Evolutionary conservation across 768 basidiomycete species (phyloP), one percentile per base, ranked within the genome.

Genomic region (Boletus subparvulus): DNA sequence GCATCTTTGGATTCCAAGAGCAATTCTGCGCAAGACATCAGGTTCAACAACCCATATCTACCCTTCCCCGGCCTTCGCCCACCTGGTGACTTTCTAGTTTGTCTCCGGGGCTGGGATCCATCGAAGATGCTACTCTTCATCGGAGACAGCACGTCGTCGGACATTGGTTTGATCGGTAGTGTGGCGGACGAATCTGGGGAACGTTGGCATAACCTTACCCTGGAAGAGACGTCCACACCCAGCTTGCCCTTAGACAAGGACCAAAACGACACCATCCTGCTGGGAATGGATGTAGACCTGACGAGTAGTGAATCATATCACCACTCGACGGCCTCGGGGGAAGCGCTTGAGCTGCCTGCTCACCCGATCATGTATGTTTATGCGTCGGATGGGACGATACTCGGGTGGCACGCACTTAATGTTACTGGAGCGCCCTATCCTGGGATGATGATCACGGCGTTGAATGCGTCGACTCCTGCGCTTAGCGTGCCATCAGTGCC

Each of bases 341-440:
- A 80, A 59, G 69, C 67, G 14, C 63, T 73, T 7, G 75, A 76
- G 13, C 58, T 78, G 3, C 79, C 81, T 12, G 73, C 81, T 11
- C 77, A 78, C 13, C 90, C 90, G 0, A 76, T 90, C 53, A 72
- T 91, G 70, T 91, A 84, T 67, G 85, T 83, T 3, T 92, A 89
- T 69, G 78, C 88, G 12, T 90, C 85, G 52, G 90, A 93, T 64
- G 90, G 90, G 19, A 88, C 89, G 0, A 52, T 93, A 24, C 80
- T 84, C 47, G 90, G 78, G 4, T 93, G 90, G 89, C 77, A 84
- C 66, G 65, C 88, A 21, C 80, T 88, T 37, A 83, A 87, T 65
- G 73, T 76, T 9, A 80, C 78, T 41, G 78, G 76, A 1, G 69
- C 61, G 17, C 74, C 79, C 9, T 92, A 90, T 64, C 73, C 77